Base-by-base conservation (phyloP, 1,284 basidiomycete genomes). In the Phlebopus sp. region DNA sequence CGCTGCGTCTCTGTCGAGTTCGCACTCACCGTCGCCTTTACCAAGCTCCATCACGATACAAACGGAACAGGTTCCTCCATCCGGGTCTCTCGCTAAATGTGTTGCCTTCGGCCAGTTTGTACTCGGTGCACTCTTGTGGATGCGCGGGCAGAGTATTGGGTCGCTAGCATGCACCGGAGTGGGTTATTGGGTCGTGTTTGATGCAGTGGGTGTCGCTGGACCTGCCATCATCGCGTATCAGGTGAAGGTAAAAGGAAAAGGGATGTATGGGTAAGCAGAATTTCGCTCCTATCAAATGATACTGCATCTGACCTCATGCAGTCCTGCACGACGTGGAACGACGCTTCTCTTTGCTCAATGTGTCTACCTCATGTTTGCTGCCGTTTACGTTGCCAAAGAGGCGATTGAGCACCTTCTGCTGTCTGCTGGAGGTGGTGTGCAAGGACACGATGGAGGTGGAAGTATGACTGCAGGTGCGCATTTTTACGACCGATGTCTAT, bases 121-220 rank as follows among this genome's bases (percentile, higher is more conserved):
- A 2, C 68, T 89, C 1, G 87, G 86, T 0, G 81, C 81, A 2
- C 78, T 75, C 58, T 55, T 98, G 9, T 99, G 96, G 96, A 84
- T 96, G 2, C 76, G 78, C n/a, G 95, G 94, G 1, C 96, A 98
- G 66, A 84, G 89, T 51, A 80, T 82, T 23, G 95, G 95, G 14
- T 94, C 92, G 42, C 72, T 97, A 21, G 78, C 89, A 2, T 84
- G 90, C 47, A 95, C 94, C 0, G 96, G 92, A 0, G 68, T 98
- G 13, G 96, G 96, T 0, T 99, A 98, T 64, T 89, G 97, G 77
- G 83, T 97, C 25, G 93, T 98, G 1, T 99, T 98, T 61, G 96
- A 99, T 64, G 82, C 92, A 2, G 75, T 92, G 55, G 92, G 92
- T 0, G 77, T 93, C 4, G 81, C 74, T 59, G 86, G 15, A 72